A percentile compares a stretch with the other conserved stretches of the same genome.
Evolutionary conservation across 495 filamentous ascomycete genomes (phyloP).

Genomic region (Penicillium desertorum): DNA sequence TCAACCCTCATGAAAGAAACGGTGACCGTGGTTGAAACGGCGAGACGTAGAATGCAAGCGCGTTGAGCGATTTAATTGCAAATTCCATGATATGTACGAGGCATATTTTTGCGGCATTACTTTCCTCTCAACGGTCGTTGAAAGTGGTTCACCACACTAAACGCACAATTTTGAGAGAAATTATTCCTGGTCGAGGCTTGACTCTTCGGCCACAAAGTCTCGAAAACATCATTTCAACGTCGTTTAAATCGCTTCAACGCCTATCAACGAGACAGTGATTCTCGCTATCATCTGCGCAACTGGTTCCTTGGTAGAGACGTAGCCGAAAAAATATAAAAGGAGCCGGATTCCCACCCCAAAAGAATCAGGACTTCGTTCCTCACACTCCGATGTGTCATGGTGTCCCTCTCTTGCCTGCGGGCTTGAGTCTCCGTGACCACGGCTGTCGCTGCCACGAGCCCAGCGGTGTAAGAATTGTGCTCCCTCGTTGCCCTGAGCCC

Average conservation of each 20-base stretch:
- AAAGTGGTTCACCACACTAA: conserved; percentile 2
- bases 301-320: conserved; percentile 7
- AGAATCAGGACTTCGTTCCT: conserved; percentile 4
- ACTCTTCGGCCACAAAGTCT: no score
- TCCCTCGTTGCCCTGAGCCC: no score
- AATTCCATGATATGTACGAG: no score
- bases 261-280: not conserved
- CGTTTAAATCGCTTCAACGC: no score
- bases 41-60: not conserved
- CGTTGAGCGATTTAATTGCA: not conserved
- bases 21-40: not conserved
- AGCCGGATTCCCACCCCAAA: conserved; percentile 4
- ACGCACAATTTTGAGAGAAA: not conserved
- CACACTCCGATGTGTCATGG: not conserved
- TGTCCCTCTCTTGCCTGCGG: no score
- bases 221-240: no score
- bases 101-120: not conserved
- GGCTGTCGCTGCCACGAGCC: no score
- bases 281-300: conserved; percentile 8
- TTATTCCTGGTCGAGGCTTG: not conserved
- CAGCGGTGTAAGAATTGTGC: no score
- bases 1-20: conserved; percentile 1
- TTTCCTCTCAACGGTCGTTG: conserved; percentile 1
- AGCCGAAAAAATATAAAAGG: no score
- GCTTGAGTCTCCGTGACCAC: no score